phyloP scores from a whole-genome alignment of 148 eudicot species.

The Camellia sinensis region DNA sequence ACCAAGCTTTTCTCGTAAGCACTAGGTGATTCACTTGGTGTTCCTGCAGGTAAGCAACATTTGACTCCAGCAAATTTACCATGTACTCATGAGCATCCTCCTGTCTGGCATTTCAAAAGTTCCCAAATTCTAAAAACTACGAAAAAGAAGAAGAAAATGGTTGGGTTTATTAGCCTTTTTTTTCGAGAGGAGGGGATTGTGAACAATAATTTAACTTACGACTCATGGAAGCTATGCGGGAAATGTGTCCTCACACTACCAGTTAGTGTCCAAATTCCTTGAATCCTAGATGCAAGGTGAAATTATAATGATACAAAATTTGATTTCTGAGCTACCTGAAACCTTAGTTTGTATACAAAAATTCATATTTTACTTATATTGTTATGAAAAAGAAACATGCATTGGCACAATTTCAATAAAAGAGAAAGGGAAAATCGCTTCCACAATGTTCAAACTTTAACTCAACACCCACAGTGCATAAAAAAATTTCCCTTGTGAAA shows the following conservation, averaged over 20 bases:
- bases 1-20: constrained; percentile 94
- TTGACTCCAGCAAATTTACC: constrained; percentile 86
- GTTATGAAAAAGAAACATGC: no score
- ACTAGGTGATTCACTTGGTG: constrained; percentile 79
- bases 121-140: constrained; percentile 27
- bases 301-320: no score
- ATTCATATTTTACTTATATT: no score
- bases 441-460: background rate
- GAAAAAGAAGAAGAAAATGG: background rate
- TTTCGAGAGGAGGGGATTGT: background rate
- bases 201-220: no score
- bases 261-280: no score
- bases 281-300: no score
- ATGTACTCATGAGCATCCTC: constrained; percentile 99
- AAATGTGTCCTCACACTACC: no score
- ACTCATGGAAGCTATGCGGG: no score
- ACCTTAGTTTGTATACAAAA: background rate
- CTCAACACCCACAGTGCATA: background rate
- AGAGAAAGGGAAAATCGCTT: background rate
- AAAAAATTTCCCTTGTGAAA: no score
- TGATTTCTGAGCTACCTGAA: background rate
- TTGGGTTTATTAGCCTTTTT: background rate
- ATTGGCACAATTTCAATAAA: background rate
- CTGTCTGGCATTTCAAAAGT: constrained; percentile 75
- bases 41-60: constrained; percentile 88